Percentiles rank a stretch among this genome's conserved stretches.
These are phyloP conservation scores for Lactifluus pinguis DNA, from an alignment of 768 basidiomycete genomes.

Conservation along the genomic window DNA sequence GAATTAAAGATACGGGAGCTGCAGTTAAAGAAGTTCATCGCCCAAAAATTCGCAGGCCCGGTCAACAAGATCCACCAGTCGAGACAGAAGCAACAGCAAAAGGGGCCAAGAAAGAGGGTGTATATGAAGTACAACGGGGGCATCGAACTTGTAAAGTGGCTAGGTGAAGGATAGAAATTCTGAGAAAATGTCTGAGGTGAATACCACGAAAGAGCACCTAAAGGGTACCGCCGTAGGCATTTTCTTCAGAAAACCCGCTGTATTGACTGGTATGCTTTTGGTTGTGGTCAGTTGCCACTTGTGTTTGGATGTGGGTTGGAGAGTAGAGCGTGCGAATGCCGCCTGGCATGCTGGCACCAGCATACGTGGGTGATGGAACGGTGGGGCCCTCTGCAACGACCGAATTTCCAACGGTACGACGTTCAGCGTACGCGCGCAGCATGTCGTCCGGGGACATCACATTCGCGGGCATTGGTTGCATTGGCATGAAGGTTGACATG, in stretches of 20 bases:
- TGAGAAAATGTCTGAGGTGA: neutral
- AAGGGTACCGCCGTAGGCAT: slow-evolving; percentile 24
- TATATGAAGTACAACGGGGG: slow-evolving; percentile 1
- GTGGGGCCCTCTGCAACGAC: slow-evolving; percentile 18
- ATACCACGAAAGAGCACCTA: neutral
- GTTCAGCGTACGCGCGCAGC: slow-evolving; percentile 62
- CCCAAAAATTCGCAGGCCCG: neutral
- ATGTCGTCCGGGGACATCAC: slow-evolving; percentile 63
- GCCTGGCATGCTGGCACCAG: slow-evolving; percentile 22
- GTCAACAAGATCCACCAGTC: neutral
- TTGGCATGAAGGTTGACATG: slow-evolving; percentile 31
- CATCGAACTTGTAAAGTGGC: neutral
- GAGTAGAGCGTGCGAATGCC: slow-evolving; percentile 30
- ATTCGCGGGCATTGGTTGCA: slow-evolving; percentile 34
- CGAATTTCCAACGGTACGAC: slow-evolving; percentile 30
- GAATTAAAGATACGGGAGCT: neutral
- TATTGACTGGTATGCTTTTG: slow-evolving; percentile 25
- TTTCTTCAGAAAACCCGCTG: slow-evolving; percentile 20
- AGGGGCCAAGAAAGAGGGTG: neutral
- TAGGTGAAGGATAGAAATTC: neutral
- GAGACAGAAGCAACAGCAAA: neutral
- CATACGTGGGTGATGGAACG: slow-evolving; percentile 22
- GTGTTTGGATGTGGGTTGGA: slow-evolving; percentile 15
- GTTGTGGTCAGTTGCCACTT: neutral
- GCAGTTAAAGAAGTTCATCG: neutral